Conservation (phyloP, 306 rosid genomes). For the Canavalia ensiformis region DNA sequence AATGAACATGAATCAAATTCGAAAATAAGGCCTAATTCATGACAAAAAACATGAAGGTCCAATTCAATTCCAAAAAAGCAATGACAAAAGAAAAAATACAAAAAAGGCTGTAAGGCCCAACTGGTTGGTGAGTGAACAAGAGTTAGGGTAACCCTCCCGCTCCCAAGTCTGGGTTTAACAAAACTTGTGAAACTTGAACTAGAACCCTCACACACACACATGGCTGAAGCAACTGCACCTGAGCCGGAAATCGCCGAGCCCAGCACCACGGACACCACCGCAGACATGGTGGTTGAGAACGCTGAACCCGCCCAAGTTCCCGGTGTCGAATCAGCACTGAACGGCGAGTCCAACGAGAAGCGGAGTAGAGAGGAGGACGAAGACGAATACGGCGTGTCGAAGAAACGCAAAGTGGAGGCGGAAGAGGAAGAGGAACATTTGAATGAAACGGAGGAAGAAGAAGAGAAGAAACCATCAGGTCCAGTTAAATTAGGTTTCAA, state of each 20-base stretch:
- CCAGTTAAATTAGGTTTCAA: constrained; percentile 59
- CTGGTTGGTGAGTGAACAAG: not conserved
- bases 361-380: constrained; percentile 41
- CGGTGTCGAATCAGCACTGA: not conserved
- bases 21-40: no score
- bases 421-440: constrained; percentile 9
- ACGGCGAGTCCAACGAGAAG: constrained; percentile 41
- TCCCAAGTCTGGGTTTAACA: not conserved
- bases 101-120: not conserved
- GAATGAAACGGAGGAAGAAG: constrained; percentile 44
- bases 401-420: constrained; percentile 50
- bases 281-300: constrained; percentile 36
- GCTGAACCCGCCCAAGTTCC: not conserved
- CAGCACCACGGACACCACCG: constrained; percentile 27
- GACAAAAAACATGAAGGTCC: no score
- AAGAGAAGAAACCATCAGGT: constrained; percentile 37
- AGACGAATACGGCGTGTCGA: constrained; percentile 10
- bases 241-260: constrained; percentile 9
- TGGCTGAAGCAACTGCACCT: constrained; percentile 45
- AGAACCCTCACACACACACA: not conserved
- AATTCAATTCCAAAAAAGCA: no score
- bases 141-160: not conserved
- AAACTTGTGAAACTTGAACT: constrained; percentile 10
- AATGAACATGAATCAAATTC: no score
- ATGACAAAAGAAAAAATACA: no score